These are phyloP conservation scores for Hyaloscypha bicolor DNA, from an alignment of 495 filamentous ascomycete genomes.

Conservation along the genomic window DNA sequence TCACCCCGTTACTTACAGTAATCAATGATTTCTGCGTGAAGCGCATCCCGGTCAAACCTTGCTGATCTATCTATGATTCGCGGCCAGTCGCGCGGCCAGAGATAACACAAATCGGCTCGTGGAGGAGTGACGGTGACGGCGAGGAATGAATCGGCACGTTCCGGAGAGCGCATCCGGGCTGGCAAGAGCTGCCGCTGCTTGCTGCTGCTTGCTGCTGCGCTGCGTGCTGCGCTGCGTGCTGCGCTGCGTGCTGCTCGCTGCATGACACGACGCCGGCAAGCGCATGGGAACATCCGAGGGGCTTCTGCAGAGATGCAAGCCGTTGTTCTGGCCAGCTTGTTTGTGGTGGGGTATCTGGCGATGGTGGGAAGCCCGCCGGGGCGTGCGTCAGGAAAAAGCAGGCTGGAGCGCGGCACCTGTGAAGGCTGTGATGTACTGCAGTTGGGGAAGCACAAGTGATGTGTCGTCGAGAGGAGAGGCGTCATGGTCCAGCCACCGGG, in stretches of 20 bases:
- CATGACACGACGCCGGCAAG: conserved; percentile 1
- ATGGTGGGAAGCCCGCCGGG: no score
- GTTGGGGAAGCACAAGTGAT: no score
- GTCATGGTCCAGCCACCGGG: no score
- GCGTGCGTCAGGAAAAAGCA: no score
- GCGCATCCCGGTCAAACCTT: conserved; percentile 2
- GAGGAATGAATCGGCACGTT: conserved; percentile 10
- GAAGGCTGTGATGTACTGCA: no score
- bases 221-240: no score
- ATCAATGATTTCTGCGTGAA: background rate
- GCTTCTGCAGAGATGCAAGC: background rate
- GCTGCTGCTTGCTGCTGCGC: no score
- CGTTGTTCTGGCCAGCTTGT: background rate
- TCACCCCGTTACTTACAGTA: background rate
- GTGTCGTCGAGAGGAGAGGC: no score
- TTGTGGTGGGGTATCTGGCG: background rate
- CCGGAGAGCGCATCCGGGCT: background rate
- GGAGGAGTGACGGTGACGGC: conserved; percentile 6
- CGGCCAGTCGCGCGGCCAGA: conserved; percentile 7
- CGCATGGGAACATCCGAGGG: background rate
- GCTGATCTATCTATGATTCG: conserved; percentile 13
- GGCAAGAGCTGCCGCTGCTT: background rate
- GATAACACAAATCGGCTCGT: conserved; percentile 11
- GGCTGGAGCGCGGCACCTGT: no score
- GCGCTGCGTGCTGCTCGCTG: background rate